A percentile compares a stretch with the other conserved stretches of the same genome.
These are phyloP conservation scores for Diaporthe eres DNA, from an alignment of 2,329 filamentous ascomycete genomes.

Conservation along the genomic window DNA sequence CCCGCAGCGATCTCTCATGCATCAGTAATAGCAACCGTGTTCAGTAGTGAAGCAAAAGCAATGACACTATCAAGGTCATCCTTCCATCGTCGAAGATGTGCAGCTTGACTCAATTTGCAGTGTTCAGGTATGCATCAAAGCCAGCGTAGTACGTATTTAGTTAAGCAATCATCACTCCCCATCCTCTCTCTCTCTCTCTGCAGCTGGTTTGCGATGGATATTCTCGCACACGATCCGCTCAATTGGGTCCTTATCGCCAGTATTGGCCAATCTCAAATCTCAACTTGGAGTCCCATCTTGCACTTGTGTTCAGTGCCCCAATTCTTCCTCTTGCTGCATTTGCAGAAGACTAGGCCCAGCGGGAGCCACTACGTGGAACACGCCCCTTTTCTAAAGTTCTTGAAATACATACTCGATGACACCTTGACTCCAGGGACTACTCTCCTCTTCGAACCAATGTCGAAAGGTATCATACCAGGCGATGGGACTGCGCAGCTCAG, in stretches of 20 bases:
- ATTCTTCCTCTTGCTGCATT: neutral
- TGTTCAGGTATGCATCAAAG: neutral
- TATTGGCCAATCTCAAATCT: neutral
- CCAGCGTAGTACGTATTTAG: neutral
- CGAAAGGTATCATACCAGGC: neutral
- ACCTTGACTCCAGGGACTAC: neutral
- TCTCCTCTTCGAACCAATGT: neutral
- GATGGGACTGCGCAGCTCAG: neutral
- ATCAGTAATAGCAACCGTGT: neutral
- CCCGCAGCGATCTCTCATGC: neutral
- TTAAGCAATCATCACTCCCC: neutral
- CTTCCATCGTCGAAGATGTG: neutral
- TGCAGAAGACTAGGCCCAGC: neutral
- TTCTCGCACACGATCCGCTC: neutral
- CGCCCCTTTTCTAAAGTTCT: neutral
- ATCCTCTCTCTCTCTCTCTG: neutral
- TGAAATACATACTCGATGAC: neutral
- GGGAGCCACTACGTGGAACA: neutral
- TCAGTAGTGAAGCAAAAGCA: neutral
- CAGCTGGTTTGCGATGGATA: neutral
- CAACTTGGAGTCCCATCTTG: neutral
- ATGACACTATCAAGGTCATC: neutral
- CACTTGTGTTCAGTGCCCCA: neutral
- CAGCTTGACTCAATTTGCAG: neutral
- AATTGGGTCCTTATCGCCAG: too few species aligned